phyloP scores from a whole-genome alignment of 768 basidiomycete genomes.

The Butyriboletus loyo region DNA sequence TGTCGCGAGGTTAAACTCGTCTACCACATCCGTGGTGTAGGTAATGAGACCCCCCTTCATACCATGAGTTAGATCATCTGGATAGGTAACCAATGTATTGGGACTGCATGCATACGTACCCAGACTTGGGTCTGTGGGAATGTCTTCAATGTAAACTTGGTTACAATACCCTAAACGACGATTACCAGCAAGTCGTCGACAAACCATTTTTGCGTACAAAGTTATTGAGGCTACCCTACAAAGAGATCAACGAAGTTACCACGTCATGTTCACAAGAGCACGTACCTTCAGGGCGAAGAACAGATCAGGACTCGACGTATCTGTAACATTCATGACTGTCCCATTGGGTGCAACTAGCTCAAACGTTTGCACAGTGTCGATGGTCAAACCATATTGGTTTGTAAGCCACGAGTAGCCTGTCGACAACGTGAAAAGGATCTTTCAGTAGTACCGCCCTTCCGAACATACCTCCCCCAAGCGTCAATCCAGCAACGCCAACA shows the following conservation, averaged over 20 bases:
- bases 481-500: constrained; percentile 57
- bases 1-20: constrained; percentile 15
- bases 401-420: constrained; percentile 42
- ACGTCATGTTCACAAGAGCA: background rate
- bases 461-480: constrained; percentile 49
- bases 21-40: constrained; percentile 12
- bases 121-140: constrained; percentile 56
- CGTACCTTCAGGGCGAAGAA: constrained; percentile 44
- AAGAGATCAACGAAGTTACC: background rate
- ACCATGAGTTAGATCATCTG: background rate
- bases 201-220: constrained; percentile 34
- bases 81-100: too few species aligned
- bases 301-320: constrained; percentile 33
- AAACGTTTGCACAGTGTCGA: constrained; percentile 52
- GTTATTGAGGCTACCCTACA: constrained; percentile 59
- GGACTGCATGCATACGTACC: constrained; percentile 37
- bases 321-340: constrained; percentile 34
- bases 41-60: constrained; percentile 49
- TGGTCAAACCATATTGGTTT: constrained; percentile 56
- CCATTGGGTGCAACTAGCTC: constrained; percentile 53
- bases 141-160: constrained; percentile 50
- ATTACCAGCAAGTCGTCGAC: background rate
- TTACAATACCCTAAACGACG: constrained; percentile 51
- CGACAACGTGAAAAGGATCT: background rate
- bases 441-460: background rate